phyloP scores from a whole-genome alignment of 106 monocot genomes.

The Dactylorhiza incarnata region DNA sequence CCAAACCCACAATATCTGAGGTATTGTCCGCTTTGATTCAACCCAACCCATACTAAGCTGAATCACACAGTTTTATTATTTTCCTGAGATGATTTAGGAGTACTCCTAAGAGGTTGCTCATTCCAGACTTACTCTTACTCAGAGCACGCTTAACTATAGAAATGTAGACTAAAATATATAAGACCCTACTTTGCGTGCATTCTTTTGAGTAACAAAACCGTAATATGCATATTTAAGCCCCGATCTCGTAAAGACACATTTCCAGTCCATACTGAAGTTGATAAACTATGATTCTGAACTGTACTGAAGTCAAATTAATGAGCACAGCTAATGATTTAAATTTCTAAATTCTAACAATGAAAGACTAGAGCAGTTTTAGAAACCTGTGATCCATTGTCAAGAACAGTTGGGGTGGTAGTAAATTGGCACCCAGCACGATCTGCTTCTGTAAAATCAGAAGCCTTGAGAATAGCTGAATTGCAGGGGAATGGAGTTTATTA shows the following conservation, averaged over 20 bases:
- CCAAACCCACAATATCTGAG: no score
- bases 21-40: no score
- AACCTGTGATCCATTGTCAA: conserved; percentile 98
- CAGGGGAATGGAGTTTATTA: conserved; percentile 7
- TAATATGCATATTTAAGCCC: not conserved
- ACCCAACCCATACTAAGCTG: no score
- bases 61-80: no score
- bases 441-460: conserved; percentile 82
- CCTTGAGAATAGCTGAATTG: conserved; percentile 76
- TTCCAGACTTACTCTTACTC: no score
- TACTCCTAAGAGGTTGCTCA: no score
- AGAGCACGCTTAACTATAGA: no score
- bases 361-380: not conserved
- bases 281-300: not conserved
- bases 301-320: not conserved
- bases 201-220: no score
- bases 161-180: no score
- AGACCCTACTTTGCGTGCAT: no score
- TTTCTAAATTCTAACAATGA: conserved; percentile 1
- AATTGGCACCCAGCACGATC: conserved; percentile 89
- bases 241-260: not conserved
- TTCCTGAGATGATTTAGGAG: no score
- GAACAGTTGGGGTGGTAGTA: conserved; percentile 71
- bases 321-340: not conserved
- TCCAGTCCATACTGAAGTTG: not conserved